These are phyloP conservation scores for Hyphopichia pseudoburtonii DNA, from an alignment of 1,139 yeast genomes.

Conservation along the genomic window DNA sequence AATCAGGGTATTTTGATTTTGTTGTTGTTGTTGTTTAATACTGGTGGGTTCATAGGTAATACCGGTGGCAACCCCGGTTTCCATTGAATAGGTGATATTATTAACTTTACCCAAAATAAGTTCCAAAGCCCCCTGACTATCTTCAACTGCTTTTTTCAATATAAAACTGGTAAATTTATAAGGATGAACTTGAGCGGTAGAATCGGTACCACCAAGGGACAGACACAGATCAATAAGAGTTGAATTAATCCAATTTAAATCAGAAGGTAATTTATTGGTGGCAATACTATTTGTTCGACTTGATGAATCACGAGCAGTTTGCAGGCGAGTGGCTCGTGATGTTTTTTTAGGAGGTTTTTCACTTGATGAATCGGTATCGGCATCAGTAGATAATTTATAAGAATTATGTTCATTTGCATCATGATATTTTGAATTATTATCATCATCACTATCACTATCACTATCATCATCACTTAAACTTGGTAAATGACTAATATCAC, in stretches of 20 bases:
- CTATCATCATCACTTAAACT: constrained; percentile 16
- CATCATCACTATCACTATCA: constrained; percentile 13
- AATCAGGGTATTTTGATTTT: constrained; percentile 20
- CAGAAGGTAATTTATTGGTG: constrained; percentile 55
- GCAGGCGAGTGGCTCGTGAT: constrained; percentile 24
- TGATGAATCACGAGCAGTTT: constrained; percentile 12
- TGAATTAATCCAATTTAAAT: constrained; percentile 78
- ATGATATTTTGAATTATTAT: constrained; percentile 1
- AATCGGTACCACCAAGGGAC: constrained; percentile 77
- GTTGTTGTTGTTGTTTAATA: constrained; percentile 33
- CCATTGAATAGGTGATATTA: constrained; percentile 60
- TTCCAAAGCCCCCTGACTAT: constrained; percentile 72
- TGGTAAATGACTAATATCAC: constrained; percentile 54
- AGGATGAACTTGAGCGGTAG: constrained; percentile 97
- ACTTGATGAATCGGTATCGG: constrained; percentile 21
- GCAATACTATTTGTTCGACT: constrained; percentile 4
- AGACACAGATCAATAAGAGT: constrained; percentile 73
- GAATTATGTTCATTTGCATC: constrained; percentile 7
- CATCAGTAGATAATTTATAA: constrained; percentile 13
- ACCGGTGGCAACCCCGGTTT: constrained; percentile 66
- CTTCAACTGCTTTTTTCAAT: constrained; percentile 74
- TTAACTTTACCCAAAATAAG: constrained; percentile 81
- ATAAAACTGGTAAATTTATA: constrained; percentile 84
- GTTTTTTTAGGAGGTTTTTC: constrained; percentile 38
- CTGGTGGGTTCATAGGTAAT: constrained; percentile 63